Base-by-base conservation (phyloP, 2,329 filamentous ascomycete genomes). In the Apiospora sp. region DNA sequence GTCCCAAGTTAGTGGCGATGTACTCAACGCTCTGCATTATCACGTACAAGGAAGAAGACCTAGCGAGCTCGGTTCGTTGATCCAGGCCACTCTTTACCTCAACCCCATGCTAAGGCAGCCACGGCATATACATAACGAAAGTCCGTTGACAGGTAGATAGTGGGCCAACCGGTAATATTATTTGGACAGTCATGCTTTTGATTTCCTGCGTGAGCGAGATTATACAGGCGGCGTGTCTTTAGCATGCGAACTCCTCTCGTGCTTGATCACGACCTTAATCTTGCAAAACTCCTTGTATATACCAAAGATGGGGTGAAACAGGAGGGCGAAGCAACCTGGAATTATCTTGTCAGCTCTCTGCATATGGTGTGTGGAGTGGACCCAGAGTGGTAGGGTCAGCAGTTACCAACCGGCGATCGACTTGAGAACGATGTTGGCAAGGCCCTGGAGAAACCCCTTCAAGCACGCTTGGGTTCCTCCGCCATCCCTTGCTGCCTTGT, bases 401-500 rank as follows among this genome's bases (percentile, higher is more conserved):
- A n/a, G n/a, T n/a, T 64, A 64, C 58, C 2, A 41, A 64, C 58
- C 58, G 3, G 58, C 58, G 1, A 8, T n/a, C 4, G 6, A 0
- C 34, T 64, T 64, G 58, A 64, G 24, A 7, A 41, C 3, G 19
- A 41, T n/a, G 41, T 41, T 64, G 34, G 58, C 34, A 22, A 64
- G 2, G 58, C 58, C 58, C 58, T n/a, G 30, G 1, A 37, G 30
- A 34, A 41, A 41, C 19, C 16, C 58, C 34, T 64, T 64, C 34
- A 64, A 24, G 34, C 58, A 22, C 10, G 22, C 58, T 64, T n/a
- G 30, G 19, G 13, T 1, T 41, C 58, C 58, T 41, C 3, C 34
- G 4, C 58, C 58, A 64, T 64, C 58, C 58, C 58, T 64, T 64
- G 14, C 58, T 5, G 58, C 58, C n/a, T 64, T 64, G 58, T 64